Evolutionary conservation across 306 rosid genomes (phyloP).

Genomic region (Gynostemma pentaphyllum): DNA sequence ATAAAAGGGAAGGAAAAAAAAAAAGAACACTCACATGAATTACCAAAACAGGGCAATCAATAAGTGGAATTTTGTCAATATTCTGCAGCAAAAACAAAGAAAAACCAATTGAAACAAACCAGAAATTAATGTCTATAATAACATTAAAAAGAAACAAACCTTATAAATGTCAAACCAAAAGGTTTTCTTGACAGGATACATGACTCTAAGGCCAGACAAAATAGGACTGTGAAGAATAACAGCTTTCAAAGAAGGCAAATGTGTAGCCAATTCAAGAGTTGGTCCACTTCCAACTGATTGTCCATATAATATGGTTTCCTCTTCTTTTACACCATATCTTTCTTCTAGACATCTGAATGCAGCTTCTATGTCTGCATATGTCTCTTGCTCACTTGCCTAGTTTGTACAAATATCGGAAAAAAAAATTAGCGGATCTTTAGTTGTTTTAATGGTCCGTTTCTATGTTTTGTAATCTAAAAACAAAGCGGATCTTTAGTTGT

Average conservation of each 20-base stretch:
- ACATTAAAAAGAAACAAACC: constrained; percentile 19
- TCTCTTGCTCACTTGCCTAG: constrained; percentile 60
- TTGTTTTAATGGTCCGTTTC: no score
- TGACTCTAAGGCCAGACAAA: constrained; percentile 53
- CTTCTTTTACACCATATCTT: constrained; percentile 48
- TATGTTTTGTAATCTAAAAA: no score
- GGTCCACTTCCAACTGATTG: constrained; percentile 74
- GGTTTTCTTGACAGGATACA: constrained; percentile 50
- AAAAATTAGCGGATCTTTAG: no score
- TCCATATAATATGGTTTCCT: constrained; percentile 43
- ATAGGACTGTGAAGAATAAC: constrained; percentile 53
- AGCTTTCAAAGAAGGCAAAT: constrained; percentile 41
- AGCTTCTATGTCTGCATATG: constrained; percentile 64
- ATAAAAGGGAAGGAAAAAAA: no score
- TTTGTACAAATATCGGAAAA: no score
- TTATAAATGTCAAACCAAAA: constrained; percentile 69
- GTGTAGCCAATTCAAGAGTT: constrained; percentile 39
- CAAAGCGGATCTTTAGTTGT: no score
- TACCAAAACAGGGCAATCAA: constrained; percentile 48
- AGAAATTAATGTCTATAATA: no score
- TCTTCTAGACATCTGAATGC: constrained; percentile 47
- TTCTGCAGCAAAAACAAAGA: constrained; percentile 29
- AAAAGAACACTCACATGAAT: constrained; percentile 40
- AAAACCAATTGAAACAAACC: not conserved
- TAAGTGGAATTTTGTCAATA: constrained; percentile 44